Percentiles rank a stretch among this genome's conserved stretches.
Evolutionary conservation across 495 filamentous ascomycete genomes (phyloP).

Genomic region (Schizothecium vesticola): DNA sequence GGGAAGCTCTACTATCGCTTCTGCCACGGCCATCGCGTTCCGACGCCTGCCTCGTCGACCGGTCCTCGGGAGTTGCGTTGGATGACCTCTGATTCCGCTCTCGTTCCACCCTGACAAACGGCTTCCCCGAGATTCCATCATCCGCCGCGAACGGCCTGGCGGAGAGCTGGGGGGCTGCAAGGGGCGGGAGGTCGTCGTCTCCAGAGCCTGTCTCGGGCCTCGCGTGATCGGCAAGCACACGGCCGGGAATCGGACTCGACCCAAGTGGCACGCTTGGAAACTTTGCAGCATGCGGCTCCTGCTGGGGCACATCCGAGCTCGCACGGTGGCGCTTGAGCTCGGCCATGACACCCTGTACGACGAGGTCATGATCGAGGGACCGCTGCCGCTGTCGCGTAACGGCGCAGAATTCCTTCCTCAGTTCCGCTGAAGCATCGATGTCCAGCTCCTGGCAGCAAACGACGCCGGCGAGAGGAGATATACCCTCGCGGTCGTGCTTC

Average conservation of each 20-base stretch:
- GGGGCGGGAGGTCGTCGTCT: conserved; percentile 10
- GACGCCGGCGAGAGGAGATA: conserved; percentile 20
- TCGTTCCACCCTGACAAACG: conserved; percentile 38
- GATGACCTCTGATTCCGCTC: conserved; percentile 8
- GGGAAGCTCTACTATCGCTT: conserved; percentile 13
- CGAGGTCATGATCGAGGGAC: conserved; percentile 33
- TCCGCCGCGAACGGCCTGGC: conserved; percentile 29
- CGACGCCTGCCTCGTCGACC: neutral
- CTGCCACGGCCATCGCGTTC: conserved; percentile 10
- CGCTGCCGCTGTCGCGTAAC: conserved; percentile 35
- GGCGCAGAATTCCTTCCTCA: conserved; percentile 42
- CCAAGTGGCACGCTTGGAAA: conserved; percentile 10
- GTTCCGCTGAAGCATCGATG: conserved; percentile 38
- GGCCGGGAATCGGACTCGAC: conserved; percentile 13
- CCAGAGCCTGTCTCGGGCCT: conserved; percentile 7
- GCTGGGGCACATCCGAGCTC: conserved; percentile 4
- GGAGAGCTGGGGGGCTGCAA: conserved; percentile 10
- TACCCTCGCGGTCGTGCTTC: conserved; percentile 29
- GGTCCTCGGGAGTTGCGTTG: conserved; percentile 20
- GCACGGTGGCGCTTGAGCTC: conserved; percentile 24
- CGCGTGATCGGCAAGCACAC: conserved; percentile 1
- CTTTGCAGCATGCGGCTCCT: neutral
- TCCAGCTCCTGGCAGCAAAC: conserved; percentile 40
- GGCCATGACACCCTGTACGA: conserved; percentile 41
- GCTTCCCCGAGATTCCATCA: conserved; percentile 44